These are phyloP conservation scores for Coniochaeta prunicola DNA, from an alignment of 2,329 filamentous ascomycete species.

Conservation along the genomic window DNA sequence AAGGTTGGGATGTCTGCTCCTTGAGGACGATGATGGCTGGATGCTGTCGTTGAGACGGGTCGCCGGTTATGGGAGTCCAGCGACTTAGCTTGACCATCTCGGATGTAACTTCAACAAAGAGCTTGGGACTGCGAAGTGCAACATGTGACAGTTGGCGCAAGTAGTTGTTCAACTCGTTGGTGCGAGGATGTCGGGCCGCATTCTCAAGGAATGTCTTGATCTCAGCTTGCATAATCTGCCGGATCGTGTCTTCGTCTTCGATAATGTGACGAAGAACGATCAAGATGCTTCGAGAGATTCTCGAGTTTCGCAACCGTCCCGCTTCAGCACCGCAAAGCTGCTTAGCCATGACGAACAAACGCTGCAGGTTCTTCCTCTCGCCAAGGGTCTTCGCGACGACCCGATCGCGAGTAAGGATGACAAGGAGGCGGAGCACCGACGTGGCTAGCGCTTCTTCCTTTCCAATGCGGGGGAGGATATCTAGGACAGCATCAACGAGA, in stretches of 20 bases:
- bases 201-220: slow-evolving; percentile 74
- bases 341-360: slow-evolving; percentile 91
- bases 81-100: slow-evolving; percentile 71
- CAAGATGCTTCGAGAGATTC: slow-evolving; percentile 60
- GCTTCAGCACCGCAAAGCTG: slow-evolving; percentile 77
- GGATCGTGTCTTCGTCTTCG: slow-evolving; percentile 86
- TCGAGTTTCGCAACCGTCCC: slow-evolving; percentile 56
- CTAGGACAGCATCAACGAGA: slow-evolving; percentile 71
- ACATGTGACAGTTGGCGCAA: slow-evolving; percentile 71
- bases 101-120: slow-evolving; percentile 83
- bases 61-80: slow-evolving; percentile 35
- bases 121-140: slow-evolving; percentile 70
- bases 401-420: slow-evolving; percentile 78
- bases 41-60: slow-evolving; percentile 22
- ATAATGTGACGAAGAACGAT: slow-evolving; percentile 85
- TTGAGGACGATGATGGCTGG: slow-evolving; percentile 30
- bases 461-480: slow-evolving; percentile 76
- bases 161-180: slow-evolving; percentile 64
- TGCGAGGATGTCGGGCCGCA: slow-evolving; percentile 41
- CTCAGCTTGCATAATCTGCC: slow-evolving; percentile 86
- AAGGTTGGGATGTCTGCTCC: slow-evolving; percentile 19
- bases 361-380: slow-evolving; percentile 82
- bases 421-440: slow-evolving; percentile 73
- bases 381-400: slow-evolving; percentile 68
- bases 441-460: slow-evolving; percentile 82